phyloP scores from a whole-genome alignment of 148 eudicot genomes.

The Drosera capensis region DNA sequence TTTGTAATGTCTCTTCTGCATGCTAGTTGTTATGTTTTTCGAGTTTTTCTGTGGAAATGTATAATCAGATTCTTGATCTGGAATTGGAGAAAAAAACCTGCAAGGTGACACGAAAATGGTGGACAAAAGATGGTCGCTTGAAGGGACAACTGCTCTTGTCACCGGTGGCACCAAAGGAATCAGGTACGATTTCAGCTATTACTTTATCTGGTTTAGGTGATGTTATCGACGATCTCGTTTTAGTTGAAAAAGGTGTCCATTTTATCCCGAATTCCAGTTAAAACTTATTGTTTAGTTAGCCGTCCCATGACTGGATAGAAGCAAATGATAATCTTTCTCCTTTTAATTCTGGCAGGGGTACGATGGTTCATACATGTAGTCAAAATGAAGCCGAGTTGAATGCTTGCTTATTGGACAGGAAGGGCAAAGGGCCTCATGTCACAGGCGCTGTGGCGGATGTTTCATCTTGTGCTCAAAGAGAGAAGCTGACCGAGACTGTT shows the following conservation, averaged over 20 bases:
- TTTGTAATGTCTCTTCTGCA: no score
- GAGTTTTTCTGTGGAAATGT: background rate
- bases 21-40: no score
- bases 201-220: no score
- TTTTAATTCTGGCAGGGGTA: slow-evolving; percentile 24
- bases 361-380: slow-evolving; percentile 22
- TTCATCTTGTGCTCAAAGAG: slow-evolving; percentile 18
- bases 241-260: no score
- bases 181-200: slow-evolving; percentile 10
- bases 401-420: slow-evolving; percentile 13
- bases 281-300: no score
- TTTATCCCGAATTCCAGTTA: no score
- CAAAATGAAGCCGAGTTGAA: slow-evolving; percentile 21
- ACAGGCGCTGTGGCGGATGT: slow-evolving; percentile 37
- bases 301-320: no score
- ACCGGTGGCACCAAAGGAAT: slow-evolving; percentile 22
- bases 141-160: slow-evolving; percentile 17
- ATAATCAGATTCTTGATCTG: background rate
- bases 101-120: background rate
- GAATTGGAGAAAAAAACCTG: background rate
- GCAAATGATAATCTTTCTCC: no score
- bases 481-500: slow-evolving; percentile 23
- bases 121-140: slow-evolving; percentile 13
- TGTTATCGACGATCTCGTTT: no score
- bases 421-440: slow-evolving; percentile 18